Evolutionary conservation across 169 alveolate species (phyloP).

Genomic region (Plasmodium sp.): DNA sequence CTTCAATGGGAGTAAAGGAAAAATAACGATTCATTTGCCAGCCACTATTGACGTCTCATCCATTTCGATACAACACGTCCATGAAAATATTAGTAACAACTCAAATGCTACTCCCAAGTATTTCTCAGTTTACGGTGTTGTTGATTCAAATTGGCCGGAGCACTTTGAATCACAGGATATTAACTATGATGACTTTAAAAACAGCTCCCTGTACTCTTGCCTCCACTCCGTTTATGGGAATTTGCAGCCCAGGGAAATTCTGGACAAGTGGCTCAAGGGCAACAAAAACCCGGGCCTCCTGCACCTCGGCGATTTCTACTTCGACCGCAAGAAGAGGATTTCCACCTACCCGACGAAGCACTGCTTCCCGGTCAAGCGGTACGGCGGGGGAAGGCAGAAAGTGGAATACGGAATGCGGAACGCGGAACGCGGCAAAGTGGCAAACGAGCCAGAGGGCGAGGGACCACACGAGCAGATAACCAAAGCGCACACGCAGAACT

Average conservation of each 20-base stretch:
- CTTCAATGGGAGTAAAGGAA: conserved; percentile 62
- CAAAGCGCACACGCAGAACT: background rate
- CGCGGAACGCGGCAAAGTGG: background rate
- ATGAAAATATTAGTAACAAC: conserved; percentile 70
- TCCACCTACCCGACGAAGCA: conserved; percentile 54
- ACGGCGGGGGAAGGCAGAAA: background rate
- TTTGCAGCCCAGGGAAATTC: conserved; percentile 16
- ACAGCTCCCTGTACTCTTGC: conserved; percentile 62
- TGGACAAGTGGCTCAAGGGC: conserved; percentile 44
- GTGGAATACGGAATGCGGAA: background rate
- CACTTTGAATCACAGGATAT: conserved; percentile 38
- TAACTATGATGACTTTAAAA: conserved; percentile 63
- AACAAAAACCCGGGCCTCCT: conserved; percentile 29
- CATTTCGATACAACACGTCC: conserved; percentile 65
- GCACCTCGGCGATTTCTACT: conserved; percentile 70
- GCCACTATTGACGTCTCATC: conserved; percentile 70
- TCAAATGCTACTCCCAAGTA: conserved; percentile 70
- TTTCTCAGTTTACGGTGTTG: conserved; percentile 70
- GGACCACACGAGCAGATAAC: background rate
- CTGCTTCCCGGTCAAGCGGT: conserved; percentile 68
- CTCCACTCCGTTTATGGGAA: conserved; percentile 51
- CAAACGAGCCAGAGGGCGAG: background rate
- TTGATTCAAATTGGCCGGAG: conserved; percentile 74
- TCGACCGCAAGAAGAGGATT: conserved; percentile 61
- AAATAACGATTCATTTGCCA: conserved; percentile 67